Evolutionary conservation across 805 yeast genomes (phyloP).

Genomic region (Sugiyamaella marilandica): DNA sequence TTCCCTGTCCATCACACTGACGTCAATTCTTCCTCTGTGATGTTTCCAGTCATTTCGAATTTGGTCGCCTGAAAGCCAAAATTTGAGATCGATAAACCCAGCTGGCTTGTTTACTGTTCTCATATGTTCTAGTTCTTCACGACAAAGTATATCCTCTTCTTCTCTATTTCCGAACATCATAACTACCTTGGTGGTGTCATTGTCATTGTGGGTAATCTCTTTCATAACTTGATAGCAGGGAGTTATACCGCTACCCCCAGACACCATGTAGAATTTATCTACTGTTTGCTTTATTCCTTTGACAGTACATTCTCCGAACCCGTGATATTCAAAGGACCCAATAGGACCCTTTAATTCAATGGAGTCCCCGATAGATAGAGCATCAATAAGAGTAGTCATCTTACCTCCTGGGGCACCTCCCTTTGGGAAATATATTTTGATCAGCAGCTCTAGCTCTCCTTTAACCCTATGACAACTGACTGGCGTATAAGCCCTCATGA

Average conservation of each 20-base stretch:
- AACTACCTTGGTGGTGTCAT: constrained; percentile 43
- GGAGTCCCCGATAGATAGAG: constrained; percentile 20
- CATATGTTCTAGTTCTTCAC: constrained; percentile 42
- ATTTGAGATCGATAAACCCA: constrained; percentile 40
- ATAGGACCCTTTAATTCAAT: constrained; percentile 33
- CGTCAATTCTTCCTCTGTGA: constrained; percentile 23
- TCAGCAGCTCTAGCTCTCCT: constrained; percentile 31
- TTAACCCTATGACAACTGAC: constrained; percentile 6
- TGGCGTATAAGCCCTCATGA: constrained; percentile 4
- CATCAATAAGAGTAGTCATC: constrained; percentile 31
- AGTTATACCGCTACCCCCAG: constrained; percentile 55
- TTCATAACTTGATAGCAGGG: constrained; percentile 51
- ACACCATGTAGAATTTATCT: constrained; percentile 44
- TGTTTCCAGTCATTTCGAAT: constrained; percentile 5
- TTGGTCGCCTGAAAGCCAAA: constrained; percentile 27
- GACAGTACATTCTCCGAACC: constrained; percentile 9
- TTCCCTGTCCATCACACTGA: not conserved
- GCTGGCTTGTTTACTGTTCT: constrained; percentile 31
- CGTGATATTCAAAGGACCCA: constrained; percentile 32
- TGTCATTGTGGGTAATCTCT: constrained; percentile 42
- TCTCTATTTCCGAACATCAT: constrained; percentile 44
- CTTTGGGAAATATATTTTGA: constrained; percentile 34
- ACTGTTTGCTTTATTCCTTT: constrained; percentile 9
- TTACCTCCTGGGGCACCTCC: constrained; percentile 32
- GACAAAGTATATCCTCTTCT: constrained; percentile 43